A percentile compares a stretch with the other conserved stretches of the same genome.
These are phyloP conservation scores for Adiantum capillusveneris DNA, from an alignment of 75 land plant genomes.

Conservation along the genomic window DNA sequence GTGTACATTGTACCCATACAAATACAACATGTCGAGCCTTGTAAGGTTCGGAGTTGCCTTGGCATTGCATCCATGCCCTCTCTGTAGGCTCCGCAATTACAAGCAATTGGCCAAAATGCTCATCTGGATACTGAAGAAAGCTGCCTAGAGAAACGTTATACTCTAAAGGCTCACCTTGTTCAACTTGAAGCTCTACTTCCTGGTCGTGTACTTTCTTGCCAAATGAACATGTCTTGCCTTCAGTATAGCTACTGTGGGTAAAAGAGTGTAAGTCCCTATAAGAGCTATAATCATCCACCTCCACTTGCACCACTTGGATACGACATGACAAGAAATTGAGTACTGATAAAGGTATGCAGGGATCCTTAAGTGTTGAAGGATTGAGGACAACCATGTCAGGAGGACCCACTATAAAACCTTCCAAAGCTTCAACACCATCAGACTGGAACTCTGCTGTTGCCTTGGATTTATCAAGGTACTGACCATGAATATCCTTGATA, in stretches of 20 bases:
- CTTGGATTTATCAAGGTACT: background rate
- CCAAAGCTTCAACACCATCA: background rate
- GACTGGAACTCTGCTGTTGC: background rate
- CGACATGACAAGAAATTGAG: background rate
- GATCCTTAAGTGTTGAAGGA: background rate
- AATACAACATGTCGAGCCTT: background rate
- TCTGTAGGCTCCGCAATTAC: background rate
- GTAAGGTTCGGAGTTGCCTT: background rate
- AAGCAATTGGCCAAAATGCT: background rate
- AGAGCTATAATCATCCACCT: background rate
- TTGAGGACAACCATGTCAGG: background rate
- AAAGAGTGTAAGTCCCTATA: background rate
- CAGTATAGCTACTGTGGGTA: background rate
- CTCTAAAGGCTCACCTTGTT: background rate
- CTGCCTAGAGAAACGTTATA: background rate
- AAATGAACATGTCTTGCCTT: background rate
- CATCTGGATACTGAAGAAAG: background rate
- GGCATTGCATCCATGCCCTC: background rate
- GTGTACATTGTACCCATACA: background rate
- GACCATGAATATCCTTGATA: slow-evolving; percentile 7
- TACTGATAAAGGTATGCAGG: background rate
- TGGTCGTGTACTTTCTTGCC: background rate
- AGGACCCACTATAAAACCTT: background rate
- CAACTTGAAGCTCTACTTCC: background rate
- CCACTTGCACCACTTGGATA: background rate